Evolutionary conservation across 306 rosid genomes (phyloP), one percentile per base, ranked within the genome.

Genomic region (Trichosanthes truncata): DNA sequence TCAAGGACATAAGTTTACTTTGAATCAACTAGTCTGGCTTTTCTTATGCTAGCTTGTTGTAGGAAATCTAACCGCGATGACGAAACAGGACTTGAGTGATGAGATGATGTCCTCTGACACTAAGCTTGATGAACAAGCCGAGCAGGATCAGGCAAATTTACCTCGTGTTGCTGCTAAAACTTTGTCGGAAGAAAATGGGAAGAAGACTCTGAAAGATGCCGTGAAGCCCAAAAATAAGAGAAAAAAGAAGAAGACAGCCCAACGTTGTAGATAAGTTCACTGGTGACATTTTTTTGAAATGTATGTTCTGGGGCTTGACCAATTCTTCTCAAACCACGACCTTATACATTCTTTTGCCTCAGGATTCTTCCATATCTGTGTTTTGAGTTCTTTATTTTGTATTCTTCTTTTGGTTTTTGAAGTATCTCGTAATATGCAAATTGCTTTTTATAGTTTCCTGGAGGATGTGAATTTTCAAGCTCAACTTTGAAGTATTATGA

Each of bases 191-290:
- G 82, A 55, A 23, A 85, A 78, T 62, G 90, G 84, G 83, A 91
- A 79, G 74, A 91, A 85, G 81, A 90, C 93, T 60, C 80, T 93
- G 75, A 85, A 84, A 82, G 98, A 91, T 83, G 98, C 97, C 3
- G 98, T 93, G 82, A 93, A 91, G 82, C 88, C 89, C 61, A 91
- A 92, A 81, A 83, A 88, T 85, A 90, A 49, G 83, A 90, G 95
- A 68, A 89, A 84, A 85, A 91, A 89, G 81, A 91, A 89, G 81
- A 49, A 26, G 43, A 26, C 78, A 49, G n/a, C 87, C 89, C 61
- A 63, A 56, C n/a, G 77, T 69, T 55, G 82, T 75, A 78, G 90
- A 88, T 79, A 90, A 87, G 88, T 71, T 41, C 76, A 71, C n/a
- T 71, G 56, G 38, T 71, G 38, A 71, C 56, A 43, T 43, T 43